Percentiles rank a stretch among this genome's conserved stretches.
Evolutionary conservation across 768 basidiomycete species (phyloP).

Genomic region (Chiua virens): DNA sequence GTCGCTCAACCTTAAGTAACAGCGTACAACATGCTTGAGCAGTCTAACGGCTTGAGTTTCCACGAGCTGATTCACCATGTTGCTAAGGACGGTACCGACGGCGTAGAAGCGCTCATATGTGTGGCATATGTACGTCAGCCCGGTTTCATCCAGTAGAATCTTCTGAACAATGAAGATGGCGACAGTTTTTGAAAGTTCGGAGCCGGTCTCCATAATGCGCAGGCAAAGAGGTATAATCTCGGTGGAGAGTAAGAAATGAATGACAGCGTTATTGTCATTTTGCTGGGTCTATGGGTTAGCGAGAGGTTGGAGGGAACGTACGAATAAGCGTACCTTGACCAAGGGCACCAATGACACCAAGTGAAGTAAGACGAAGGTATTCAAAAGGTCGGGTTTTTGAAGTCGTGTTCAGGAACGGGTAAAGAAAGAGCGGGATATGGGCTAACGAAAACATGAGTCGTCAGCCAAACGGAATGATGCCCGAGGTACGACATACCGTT

Average conservation of each 20-base stretch:
- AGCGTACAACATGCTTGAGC: conserved; percentile 96
- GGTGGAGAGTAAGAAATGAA: conserved; percentile 97
- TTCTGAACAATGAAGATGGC: conserved; percentile 99
- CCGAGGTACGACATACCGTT: conserved; percentile 57
- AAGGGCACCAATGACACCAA: conserved; percentile 99
- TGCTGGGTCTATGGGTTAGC: conserved; percentile 54
- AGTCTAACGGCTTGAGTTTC: conserved; percentile 96
- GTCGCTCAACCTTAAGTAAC: conserved; percentile 94
- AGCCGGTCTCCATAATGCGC: conserved; percentile 99
- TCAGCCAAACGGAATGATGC: neutral
- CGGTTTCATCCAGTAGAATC: conserved; percentile 94
- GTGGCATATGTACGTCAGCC: conserved; percentile 97
- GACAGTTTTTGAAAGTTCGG: conserved; percentile 97
- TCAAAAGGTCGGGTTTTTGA: conserved; percentile 99
- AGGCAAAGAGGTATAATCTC: conserved; percentile 99
- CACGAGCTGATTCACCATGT: conserved; percentile 98
- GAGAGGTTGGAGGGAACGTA: neutral
- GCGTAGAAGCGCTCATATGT: conserved; percentile 99
- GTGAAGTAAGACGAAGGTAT: conserved; percentile 96
- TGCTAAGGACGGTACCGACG: conserved; percentile 95
- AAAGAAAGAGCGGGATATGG: conserved; percentile 92
- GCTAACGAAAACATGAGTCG: conserved; percentile 47
- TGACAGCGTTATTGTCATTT: conserved; percentile 99
- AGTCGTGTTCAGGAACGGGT: conserved; percentile 98
- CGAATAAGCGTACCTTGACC: conserved; percentile 70